A percentile compares a stretch with the other conserved stretches of the same genome.
Conservation (phyloP, 352 stramenopile genomes). For the Paralagenidium karlingii region DNA sequence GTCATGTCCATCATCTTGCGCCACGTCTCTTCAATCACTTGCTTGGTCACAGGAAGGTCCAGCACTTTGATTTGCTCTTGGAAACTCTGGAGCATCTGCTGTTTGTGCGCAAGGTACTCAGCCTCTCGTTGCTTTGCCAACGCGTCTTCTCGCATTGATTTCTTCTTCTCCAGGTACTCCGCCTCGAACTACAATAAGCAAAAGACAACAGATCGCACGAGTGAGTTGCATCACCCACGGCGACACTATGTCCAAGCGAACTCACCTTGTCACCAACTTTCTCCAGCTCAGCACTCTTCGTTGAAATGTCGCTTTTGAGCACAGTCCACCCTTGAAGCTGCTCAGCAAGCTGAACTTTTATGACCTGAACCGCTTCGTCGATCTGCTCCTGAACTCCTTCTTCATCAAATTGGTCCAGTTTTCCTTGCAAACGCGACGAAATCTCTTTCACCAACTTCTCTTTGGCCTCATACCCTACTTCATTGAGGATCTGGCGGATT, state of each 20-base stretch:
- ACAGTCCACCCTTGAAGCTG: constrained; percentile 66
- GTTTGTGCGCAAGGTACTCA: constrained; percentile 41
- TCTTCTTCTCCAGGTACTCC: constrained; percentile 53
- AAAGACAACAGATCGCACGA: not conserved
- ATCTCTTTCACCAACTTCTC: constrained; percentile 57
- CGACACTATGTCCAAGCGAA: constrained; percentile 1
- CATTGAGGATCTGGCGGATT: constrained; percentile 61
- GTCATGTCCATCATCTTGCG: constrained; percentile 28
- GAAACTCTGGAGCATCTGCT: constrained; percentile 41
- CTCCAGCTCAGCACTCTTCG: constrained; percentile 52
- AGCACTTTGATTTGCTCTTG: constrained; percentile 30
- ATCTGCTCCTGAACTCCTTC: constrained; percentile 50
- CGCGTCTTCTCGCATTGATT: constrained; percentile 43
- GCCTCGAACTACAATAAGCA: constrained; percentile 35
- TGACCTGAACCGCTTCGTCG: constrained; percentile 34
- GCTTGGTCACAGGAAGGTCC: constrained; percentile 44
- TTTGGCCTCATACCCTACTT: constrained; percentile 41
- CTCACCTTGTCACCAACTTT: constrained; percentile 65
- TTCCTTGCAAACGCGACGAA: constrained; percentile 41
- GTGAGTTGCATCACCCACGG: not conserved
- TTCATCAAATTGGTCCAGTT: constrained; percentile 42
- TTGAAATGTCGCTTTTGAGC: constrained; percentile 37
- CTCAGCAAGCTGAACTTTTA: constrained; percentile 31
- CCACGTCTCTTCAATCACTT: constrained; percentile 33
- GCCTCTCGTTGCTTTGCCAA: constrained; percentile 37